A percentile compares a stretch with the other conserved stretches of the same genome.
These are phyloP conservation scores for Cutaneotrichosporon arboriforme DNA, from an alignment of 1,284 basidiomycete genomes.

Conservation along the genomic window DNA sequence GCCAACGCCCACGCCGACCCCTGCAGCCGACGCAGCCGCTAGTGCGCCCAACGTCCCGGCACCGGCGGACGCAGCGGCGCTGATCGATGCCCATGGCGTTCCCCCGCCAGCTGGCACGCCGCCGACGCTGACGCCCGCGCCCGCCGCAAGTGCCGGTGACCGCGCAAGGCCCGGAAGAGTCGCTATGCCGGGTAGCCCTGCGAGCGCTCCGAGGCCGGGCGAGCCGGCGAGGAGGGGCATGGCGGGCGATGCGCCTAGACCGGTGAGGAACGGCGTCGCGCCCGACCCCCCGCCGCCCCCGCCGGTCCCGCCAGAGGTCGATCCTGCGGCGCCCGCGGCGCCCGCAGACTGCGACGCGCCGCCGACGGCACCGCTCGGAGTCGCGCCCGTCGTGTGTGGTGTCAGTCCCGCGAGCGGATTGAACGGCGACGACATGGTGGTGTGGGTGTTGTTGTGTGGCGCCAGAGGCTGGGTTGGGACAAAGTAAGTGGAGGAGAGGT, in stretches of 20 bases:
- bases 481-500: not conserved
- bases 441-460: not conserved
- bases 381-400: not conserved
- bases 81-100: not conserved
- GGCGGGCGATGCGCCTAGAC: not conserved
- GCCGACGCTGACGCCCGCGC: not conserved
- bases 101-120: not conserved
- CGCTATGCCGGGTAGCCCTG: not conserved
- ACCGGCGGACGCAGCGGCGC: not conserved
- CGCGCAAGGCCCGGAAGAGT: not conserved
- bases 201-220: not conserved
- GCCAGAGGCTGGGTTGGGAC: no score
- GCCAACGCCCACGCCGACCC: no score
- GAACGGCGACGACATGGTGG: slow-evolving; percentile 21
- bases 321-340: no score
- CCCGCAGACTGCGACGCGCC: not conserved
- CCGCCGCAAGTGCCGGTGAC: not conserved
- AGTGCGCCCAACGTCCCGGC: not conserved
- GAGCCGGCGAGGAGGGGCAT: not conserved
- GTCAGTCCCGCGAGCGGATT: slow-evolving; percentile 13
- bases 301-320: no score
- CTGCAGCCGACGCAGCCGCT: not conserved
- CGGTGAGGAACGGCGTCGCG: no score
- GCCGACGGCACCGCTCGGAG: not conserved
- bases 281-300: no score